Conservation (phyloP, 768 basidiomycete species). For the Xerocomus potaroensis region DNA sequence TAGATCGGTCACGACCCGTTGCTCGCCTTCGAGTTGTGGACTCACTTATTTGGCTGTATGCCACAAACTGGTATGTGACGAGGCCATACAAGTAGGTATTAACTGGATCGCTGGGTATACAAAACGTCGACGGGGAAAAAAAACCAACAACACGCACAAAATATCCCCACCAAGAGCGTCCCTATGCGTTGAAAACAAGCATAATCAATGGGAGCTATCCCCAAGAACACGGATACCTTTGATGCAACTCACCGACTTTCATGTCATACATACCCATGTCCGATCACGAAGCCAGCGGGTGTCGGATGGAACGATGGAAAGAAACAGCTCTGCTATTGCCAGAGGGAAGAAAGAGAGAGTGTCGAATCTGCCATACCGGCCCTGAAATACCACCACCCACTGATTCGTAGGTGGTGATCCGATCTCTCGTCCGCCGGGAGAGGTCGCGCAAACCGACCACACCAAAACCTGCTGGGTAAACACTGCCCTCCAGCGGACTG, state of each 20-base stretch:
- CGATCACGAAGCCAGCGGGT: background rate
- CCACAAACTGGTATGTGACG: constrained; percentile 39
- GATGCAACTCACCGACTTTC: background rate
- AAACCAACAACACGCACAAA: constrained; percentile 5
- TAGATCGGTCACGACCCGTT: background rate
- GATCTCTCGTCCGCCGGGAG: too few relatives aligned
- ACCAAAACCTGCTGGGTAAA: too few relatives aligned
- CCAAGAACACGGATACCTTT: background rate
- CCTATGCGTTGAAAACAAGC: constrained; percentile 7
- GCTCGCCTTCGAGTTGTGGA: background rate
- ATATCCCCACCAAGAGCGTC: constrained; percentile 11
- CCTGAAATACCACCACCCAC: background rate
- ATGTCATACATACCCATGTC: background rate
- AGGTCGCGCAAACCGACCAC: too few relatives aligned
- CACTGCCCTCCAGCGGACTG: too few relatives aligned
- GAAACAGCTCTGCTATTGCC: background rate
- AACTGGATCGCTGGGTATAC: constrained; percentile 1
- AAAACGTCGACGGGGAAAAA: background rate
- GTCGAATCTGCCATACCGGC: background rate
- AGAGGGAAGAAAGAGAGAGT: background rate
- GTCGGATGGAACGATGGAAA: background rate
- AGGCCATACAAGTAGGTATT: constrained; percentile 36
- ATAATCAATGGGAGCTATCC: too few relatives aligned
- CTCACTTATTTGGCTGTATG: constrained; percentile 31
- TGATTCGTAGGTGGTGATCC: too few relatives aligned